Base-by-base conservation (phyloP, 352 stramenopile genomes). In the Pythium aphanidermatum region DNA sequence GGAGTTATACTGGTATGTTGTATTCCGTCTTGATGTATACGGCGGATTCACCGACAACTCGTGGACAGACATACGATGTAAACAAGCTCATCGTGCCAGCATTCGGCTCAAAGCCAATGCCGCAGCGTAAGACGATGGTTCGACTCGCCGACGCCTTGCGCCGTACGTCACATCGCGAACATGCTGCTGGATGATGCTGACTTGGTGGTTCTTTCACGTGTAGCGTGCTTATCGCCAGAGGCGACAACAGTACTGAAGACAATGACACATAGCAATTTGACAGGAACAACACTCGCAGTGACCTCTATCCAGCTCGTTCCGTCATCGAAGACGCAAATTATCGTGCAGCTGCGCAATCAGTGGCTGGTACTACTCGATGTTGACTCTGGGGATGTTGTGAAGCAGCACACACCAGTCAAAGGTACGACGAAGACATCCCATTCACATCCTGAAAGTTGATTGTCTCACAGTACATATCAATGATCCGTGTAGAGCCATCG, bases 281-380 rank as follows among this genome's bases (percentile, higher is more conserved):
- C n/a, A n/a, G n/a, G n/a, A 16, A 68, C 63, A 11, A 57, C 83
- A 5, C 56, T 79, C 29, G 71, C 71, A 5, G 59, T 87, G 28
- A 66, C 58, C 3, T 47, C 73, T 55, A 1, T 52, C 62, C 13
- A 72, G 53, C 0, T 54, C 50, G 11, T 71, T 2, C 41, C 50
- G n/a, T 26, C 27, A 4, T 51, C 50, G 3, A 3, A 33, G 5
- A 48, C 60, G 0, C 64, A 82, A 35, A 45, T 86, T 16, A 37
- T 86, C 11, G 76, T 72, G 43, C 74, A 90, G 29, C 54, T 90
- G 6, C 68, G 71, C 8, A 90, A 86, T 30, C 74, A 87, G 48
- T 89, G 77, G 77, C 46, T 86, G 14, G 59, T 84, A 17, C 54
- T 81, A 10, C 32, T 86, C 4, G 77, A 89, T 40, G 65, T 66